phyloP scores from a whole-genome alignment of 192 early-diverging fungal species.

The Backusella liffmaniae region DNA sequence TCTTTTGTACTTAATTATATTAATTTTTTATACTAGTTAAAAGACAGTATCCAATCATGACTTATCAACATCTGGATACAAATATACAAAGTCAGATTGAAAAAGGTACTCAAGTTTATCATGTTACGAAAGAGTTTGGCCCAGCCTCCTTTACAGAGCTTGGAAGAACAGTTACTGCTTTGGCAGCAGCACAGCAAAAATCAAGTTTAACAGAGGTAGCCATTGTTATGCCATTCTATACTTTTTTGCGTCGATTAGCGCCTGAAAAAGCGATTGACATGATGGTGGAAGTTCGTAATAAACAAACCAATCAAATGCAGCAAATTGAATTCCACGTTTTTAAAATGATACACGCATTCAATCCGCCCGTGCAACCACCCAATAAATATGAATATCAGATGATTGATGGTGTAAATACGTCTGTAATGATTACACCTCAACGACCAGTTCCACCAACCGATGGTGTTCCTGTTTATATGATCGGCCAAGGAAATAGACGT shows the following conservation, averaged over 20 bases:
- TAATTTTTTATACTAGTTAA: constrained; percentile 33
- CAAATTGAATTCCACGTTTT: constrained; percentile 43
- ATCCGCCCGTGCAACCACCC: constrained; percentile 17
- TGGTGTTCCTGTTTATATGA: constrained; percentile 49
- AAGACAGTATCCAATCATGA: constrained; percentile 44
- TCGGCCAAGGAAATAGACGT: constrained; percentile 44
- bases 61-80: constrained; percentile 46
- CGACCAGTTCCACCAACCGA: constrained; percentile 1
- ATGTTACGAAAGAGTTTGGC: constrained; percentile 59
- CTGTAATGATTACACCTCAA: not conserved
- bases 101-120: constrained; percentile 49
- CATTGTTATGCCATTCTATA: constrained; percentile 56
- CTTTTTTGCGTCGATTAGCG: constrained; percentile 36
- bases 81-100: constrained; percentile 24
- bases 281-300: constrained; percentile 44
- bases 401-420: constrained; percentile 5
- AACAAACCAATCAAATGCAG: constrained; percentile 21
- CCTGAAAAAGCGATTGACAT: constrained; percentile 31
- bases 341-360: constrained; percentile 31
- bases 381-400: constrained; percentile 15
- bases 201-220: constrained; percentile 40
- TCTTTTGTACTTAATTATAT: not conserved
- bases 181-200: constrained; percentile 46
- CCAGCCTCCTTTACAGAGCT: constrained; percentile 47
- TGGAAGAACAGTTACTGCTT: constrained; percentile 51